These are phyloP conservation scores for Cryptococcus sp. DNA, from an alignment of 1,284 basidiomycete species.

Conservation along the genomic window DNA sequence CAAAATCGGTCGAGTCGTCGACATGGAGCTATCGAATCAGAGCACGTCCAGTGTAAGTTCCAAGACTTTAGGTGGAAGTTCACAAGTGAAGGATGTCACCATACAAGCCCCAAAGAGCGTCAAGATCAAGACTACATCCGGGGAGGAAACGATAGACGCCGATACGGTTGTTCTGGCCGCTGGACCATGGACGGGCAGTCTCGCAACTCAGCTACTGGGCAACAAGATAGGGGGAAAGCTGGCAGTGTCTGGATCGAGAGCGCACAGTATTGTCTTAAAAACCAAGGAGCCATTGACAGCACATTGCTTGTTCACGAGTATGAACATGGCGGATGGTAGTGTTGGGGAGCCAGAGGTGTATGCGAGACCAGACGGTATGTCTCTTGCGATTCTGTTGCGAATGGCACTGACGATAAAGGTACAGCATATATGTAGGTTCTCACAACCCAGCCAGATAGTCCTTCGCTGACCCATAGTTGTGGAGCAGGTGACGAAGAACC, in stretches of 20 bases:
- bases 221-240: conserved; percentile 43
- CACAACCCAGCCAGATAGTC: not conserved
- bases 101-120: conserved; percentile 16
- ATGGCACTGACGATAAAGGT: conserved; percentile 13
- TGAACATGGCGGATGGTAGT: conserved; percentile 50
- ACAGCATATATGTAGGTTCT: conserved; percentile 43
- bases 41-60: not conserved
- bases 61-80: not conserved
- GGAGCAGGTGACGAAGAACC: conserved; percentile 44
- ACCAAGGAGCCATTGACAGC: conserved; percentile 37
- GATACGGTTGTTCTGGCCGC: conserved; percentile 65
- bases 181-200: conserved; percentile 77
- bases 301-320: conserved; percentile 54
- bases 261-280: conserved; percentile 52
- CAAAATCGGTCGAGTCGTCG: conserved; percentile 30
- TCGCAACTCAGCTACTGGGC: conserved; percentile 55
- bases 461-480: conserved; percentile 28
- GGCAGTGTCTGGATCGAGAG: conserved; percentile 48
- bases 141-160: conserved; percentile 44
- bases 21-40: conserved; percentile 3
- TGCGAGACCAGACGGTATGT: conserved; percentile 47
- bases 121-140: conserved; percentile 6
- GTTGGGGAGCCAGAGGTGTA: conserved; percentile 52
- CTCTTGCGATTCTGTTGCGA: conserved; percentile 7
- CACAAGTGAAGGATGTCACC: conserved; percentile 18